Evolutionary conservation across 2,329 filamentous ascomycete species (phyloP), one percentile per base, ranked within the genome.

Genomic region (Sporothrix phasma): DNA sequence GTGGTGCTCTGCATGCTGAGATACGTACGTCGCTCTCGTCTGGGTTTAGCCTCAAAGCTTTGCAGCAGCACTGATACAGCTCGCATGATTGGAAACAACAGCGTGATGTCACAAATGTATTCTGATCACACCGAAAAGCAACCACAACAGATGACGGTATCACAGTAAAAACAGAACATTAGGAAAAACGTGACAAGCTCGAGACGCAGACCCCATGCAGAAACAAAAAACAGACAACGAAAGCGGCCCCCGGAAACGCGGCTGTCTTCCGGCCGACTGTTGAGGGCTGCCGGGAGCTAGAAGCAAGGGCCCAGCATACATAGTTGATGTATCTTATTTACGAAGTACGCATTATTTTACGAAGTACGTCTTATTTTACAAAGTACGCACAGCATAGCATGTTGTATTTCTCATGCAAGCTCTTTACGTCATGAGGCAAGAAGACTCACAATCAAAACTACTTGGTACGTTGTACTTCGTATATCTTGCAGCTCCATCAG

Each of bases 281-380:
- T 53, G 22, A 54, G n/a, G 49, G 34, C 47, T 45, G 51, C 60
- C 41, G 64, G 51, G 62, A 62, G 46, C 41, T 37, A 26, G 64
- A 54, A 62, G 64, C 39, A 46, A 59, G 31, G n/a, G 34, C 37
- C 34, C 46, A 46, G 8, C n/a, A n/a, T n/a, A n/a, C n/a, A n/a
- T n/a, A n/a, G n/a, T n/a, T n/a, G n/a, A n/a, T n/a, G n/a, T n/a
- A n/a, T n/a, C n/a, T n/a, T n/a, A n/a, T n/a, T n/a, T n/a, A n/a
- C n/a, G n/a, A n/a, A n/a, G n/a, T n/a, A n/a, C n/a, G n/a, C n/a
- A n/a, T n/a, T n/a, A n/a, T n/a, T n/a, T n/a, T n/a, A n/a, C n/a
- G n/a, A n/a, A n/a, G n/a, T n/a, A n/a, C n/a, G n/a, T n/a, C n/a
- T n/a, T n/a, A n/a, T n/a, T n/a, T n/a, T n/a, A n/a, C n/a, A n/a